Evolutionary conservation across 148 eudicot species (phyloP).

Genomic region (Heliamphora exappendiculata): DNA sequence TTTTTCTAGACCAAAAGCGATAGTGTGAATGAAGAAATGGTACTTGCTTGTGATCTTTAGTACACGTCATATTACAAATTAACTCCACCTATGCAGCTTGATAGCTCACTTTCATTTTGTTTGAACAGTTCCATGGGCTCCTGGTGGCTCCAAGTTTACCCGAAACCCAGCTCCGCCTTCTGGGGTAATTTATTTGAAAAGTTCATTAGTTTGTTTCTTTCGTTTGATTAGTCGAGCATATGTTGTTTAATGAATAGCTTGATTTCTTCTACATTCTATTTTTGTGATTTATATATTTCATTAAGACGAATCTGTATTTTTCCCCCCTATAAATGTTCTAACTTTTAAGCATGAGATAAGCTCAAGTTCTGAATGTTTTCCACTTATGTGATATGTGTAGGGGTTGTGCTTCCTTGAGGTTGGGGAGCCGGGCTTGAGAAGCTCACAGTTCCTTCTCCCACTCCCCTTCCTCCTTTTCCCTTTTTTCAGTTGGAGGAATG

Average conservation of each 20-base stretch:
- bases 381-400: not conserved
- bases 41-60: not conserved
- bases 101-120: slow-evolving; percentile 7
- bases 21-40: not conserved
- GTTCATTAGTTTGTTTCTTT: not conserved
- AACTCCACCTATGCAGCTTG: not conserved
- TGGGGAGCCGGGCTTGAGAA: not conserved
- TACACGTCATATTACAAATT: not conserved
- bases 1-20: not conserved
- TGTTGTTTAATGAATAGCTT: not conserved
- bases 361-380: not conserved
- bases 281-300: not conserved
- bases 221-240: not conserved
- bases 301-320: not conserved
- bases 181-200: slow-evolving; percentile 48
- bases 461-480: not conserved
- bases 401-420: not conserved
- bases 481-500: not conserved
- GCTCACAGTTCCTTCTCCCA: not conserved
- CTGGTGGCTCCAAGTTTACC: slow-evolving; percentile 82
- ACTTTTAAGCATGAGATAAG: not conserved
- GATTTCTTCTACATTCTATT: slow-evolving; percentile 2
- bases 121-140: slow-evolving; percentile 95
- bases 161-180: slow-evolving; percentile 76
- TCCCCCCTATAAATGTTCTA: not conserved